Percentiles rank a stretch among this genome's conserved stretches.
Conservation (phyloP, 805 yeast genomes). For the Jamesozyma lodderae region DNA sequence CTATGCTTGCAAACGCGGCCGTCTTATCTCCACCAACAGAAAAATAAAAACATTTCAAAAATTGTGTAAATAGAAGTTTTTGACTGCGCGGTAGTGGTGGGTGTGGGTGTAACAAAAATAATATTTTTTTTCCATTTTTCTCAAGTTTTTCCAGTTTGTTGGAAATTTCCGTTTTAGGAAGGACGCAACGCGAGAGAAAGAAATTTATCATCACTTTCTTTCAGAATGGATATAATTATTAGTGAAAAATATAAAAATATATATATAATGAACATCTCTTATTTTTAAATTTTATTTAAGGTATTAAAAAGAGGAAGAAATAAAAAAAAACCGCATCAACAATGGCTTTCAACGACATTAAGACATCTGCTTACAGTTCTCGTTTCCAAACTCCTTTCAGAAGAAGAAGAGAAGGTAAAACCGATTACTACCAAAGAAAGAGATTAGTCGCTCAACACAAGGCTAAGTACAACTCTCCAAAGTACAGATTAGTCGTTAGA, state of each 20-base stretch:
- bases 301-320: no score
- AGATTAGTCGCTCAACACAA: constrained; percentile 98
- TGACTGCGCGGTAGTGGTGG: no score
- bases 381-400: constrained; percentile 99
- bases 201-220: background rate
- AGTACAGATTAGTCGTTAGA: constrained; percentile 98
- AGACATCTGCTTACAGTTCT: constrained; percentile 93
- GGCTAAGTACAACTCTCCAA: constrained; percentile 99
- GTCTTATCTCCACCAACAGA: no score
- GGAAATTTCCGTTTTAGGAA: background rate
- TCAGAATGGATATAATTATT: background rate
- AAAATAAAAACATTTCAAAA: no score
- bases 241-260: background rate
- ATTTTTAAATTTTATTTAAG: background rate
- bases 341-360: constrained; percentile 55
- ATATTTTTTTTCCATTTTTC: no score
- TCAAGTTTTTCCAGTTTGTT: no score
- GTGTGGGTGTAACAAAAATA: no score
- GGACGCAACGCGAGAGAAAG: background rate
- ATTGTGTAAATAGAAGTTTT: no score
- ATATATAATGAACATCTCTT: background rate
- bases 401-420: constrained; percentile 99
- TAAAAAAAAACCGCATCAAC: constrained; percentile 22
- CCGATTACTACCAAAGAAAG: constrained; percentile 99
- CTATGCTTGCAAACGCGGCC: constrained; percentile 10